Evolutionary conservation across 495 filamentous ascomycete species (phyloP).

Genomic region (Penicillium herquei): DNA sequence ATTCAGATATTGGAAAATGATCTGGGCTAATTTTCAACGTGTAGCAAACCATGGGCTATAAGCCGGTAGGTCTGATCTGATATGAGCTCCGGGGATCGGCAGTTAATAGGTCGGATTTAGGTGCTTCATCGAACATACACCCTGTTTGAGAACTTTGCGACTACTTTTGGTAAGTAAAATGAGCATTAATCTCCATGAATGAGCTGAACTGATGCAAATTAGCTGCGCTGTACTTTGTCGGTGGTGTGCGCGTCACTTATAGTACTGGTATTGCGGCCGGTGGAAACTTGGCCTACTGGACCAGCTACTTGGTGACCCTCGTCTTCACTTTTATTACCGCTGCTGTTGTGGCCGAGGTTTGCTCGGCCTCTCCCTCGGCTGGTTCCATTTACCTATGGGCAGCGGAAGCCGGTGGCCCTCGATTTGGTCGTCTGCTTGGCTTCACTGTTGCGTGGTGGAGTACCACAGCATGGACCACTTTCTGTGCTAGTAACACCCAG

Average conservation of each 20-base stretch:
- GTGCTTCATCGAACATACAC: conserved; percentile 48
- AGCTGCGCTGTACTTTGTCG: conserved; percentile 58
- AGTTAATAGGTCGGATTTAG: conserved; percentile 18
- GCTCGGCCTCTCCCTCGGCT: conserved; percentile 54
- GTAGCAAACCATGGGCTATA: conserved; percentile 48
- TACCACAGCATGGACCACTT: conserved; percentile 59
- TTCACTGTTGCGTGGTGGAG: conserved; percentile 61
- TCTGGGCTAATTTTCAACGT: not conserved
- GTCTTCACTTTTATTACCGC: conserved; percentile 58
- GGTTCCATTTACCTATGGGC: conserved; percentile 60
- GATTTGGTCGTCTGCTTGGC: conserved; percentile 51
- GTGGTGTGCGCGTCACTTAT: conserved; percentile 55
- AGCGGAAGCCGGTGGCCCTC: conserved; percentile 53
- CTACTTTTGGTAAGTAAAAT: conserved; percentile 48
- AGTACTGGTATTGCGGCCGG: conserved; percentile 57
- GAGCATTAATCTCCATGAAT: not conserved
- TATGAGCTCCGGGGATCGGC: not conserved
- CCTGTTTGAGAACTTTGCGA: conserved; percentile 54
- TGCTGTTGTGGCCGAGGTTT: conserved; percentile 56
- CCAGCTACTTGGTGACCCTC: conserved; percentile 55
- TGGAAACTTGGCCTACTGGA: conserved; percentile 57
- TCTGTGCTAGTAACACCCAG: conserved; percentile 55
- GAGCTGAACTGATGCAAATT: not conserved
- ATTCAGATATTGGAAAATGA: too few species aligned
- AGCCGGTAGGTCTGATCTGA: conserved; percentile 37